phyloP scores from a whole-genome alignment of 2,329 filamentous ascomycete species.

The Trichoderma sp. region DNA sequence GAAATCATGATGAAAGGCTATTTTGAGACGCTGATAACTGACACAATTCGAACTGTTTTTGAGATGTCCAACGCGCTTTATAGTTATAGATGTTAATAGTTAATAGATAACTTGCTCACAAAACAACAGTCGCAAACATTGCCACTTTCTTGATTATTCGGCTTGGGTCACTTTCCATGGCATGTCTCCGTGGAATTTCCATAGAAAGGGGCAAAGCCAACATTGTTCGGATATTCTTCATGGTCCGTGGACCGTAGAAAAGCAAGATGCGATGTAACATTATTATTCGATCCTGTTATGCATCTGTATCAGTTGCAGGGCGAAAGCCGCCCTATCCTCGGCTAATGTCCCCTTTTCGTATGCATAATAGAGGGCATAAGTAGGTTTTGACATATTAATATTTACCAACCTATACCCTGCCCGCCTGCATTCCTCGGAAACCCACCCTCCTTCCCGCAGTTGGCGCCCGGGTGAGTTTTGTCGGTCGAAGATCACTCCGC shows the following conservation, averaged over 20 bases:
- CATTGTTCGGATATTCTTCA: background rate
- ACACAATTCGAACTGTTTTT: too few species aligned
- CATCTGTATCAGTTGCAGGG: background rate
- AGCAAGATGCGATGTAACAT: background rate
- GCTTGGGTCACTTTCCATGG: background rate
- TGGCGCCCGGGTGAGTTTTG: background rate
- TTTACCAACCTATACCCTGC: background rate
- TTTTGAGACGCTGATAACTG: background rate
- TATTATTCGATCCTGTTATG: background rate
- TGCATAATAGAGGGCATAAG: background rate
- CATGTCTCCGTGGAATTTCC: background rate
- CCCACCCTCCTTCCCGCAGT: background rate
- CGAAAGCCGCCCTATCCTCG: background rate
- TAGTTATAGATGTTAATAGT: background rate
- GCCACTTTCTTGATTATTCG: background rate
- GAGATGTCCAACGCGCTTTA: background rate
- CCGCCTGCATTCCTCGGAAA: background rate
- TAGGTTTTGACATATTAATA: background rate
- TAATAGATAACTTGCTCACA: background rate
- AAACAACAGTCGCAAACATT: background rate
- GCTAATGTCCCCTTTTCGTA: background rate
- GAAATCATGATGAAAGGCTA: background rate
- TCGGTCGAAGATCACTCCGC: background rate
- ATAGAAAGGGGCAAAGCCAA: background rate
- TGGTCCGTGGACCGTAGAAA: background rate